Conservation (phyloP, 345 rosid species). For the Gossypium anomalum region DNA sequence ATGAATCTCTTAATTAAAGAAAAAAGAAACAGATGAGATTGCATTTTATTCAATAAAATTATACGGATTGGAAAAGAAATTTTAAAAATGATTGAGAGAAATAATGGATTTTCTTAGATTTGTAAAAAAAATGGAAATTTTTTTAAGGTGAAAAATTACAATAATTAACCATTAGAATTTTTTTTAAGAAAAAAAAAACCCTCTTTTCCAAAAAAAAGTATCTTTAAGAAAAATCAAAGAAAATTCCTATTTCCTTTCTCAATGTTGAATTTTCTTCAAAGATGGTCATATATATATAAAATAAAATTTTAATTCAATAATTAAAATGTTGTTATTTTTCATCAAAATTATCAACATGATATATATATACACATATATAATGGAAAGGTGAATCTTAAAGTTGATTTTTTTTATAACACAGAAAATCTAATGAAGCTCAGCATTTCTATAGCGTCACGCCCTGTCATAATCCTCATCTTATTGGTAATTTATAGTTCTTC, state of each 20-base stretch:
- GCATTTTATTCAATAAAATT: not conserved
- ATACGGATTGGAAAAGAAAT: not conserved
- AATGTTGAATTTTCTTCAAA: not conserved
- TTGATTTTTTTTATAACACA: not conserved
- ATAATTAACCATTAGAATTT: not conserved
- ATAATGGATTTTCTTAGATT: not conserved
- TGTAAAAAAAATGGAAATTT: not conserved
- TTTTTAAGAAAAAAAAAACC: not conserved
- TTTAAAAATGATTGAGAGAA: not conserved
- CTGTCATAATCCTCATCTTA: conserved; percentile 15
- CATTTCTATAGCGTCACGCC: conserved; percentile 21
- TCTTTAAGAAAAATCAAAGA: not conserved
- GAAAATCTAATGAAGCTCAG: conserved; percentile 28
- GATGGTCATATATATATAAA: no score
- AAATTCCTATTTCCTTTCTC: not conserved
- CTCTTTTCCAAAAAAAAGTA: not conserved
- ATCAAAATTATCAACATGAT: no score
- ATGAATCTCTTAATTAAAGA: not conserved
- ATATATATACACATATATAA: no score
- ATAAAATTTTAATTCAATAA: no score
- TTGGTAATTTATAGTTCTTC: conserved; percentile 15
- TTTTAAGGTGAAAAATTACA: not conserved
- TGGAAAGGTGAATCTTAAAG: no score
- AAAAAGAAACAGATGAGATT: not conserved
- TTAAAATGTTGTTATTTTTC: no score